Evolutionary conservation across 2,329 filamentous ascomycete genomes (phyloP).

Genomic region (Cercospora janseana): DNA sequence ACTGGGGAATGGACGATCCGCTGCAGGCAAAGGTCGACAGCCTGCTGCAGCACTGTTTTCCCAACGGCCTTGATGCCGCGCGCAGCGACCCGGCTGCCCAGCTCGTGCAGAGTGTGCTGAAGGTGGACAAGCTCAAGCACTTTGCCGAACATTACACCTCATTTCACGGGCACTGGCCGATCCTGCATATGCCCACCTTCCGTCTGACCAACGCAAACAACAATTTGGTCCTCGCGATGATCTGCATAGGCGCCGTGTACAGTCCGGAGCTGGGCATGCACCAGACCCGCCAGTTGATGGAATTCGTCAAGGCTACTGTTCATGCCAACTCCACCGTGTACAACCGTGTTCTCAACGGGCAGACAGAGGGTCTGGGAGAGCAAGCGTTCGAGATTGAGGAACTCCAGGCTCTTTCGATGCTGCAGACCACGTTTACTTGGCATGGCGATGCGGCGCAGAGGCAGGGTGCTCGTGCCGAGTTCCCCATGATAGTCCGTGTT

Average conservation of each 20-base stretch:
- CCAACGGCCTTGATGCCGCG: constrained; percentile 56
- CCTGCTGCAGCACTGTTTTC: constrained; percentile 53
- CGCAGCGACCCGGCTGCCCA: constrained; percentile 51
- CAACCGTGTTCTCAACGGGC: constrained; percentile 43
- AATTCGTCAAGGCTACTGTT: constrained; percentile 59
- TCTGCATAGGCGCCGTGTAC: constrained; percentile 73
- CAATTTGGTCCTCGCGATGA: constrained; percentile 66
- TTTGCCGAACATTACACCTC: constrained; percentile 70
- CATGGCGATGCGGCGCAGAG: constrained; percentile 67
- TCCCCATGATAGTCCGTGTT: constrained; percentile 57
- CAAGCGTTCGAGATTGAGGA: constrained; percentile 56
- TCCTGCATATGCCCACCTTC: constrained; percentile 71
- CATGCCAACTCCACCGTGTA: constrained; percentile 56
- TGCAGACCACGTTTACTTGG: constrained; percentile 65
- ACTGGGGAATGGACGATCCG: constrained; percentile 48
- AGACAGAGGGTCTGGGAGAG: constrained; percentile 42
- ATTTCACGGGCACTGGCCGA: constrained; percentile 71
- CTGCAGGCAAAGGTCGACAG: constrained; percentile 47
- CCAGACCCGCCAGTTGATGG: constrained; percentile 67
- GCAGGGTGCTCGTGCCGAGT: constrained; percentile 60
- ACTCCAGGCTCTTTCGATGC: constrained; percentile 64
- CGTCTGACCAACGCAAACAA: constrained; percentile 64
- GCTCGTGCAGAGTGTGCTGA: constrained; percentile 54
- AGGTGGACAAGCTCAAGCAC: constrained; percentile 66
- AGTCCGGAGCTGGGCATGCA: constrained; percentile 60